Conservation (phyloP, 352 stramenopile species). For the Phytophthora niederhauseri region DNA sequence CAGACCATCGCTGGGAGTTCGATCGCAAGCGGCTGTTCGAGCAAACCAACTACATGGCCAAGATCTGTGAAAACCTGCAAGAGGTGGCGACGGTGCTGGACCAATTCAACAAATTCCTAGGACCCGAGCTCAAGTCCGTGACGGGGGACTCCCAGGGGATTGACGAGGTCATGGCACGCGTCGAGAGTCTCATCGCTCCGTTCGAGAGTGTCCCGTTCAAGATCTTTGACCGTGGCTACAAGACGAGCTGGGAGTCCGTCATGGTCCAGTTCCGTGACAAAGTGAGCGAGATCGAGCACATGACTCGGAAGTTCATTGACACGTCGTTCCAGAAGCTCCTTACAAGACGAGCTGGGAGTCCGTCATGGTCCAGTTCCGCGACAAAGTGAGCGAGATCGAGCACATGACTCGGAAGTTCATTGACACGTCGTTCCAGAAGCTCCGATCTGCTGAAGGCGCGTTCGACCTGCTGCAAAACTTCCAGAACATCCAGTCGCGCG, state of each 20-base stretch:
- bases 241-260: constrained; percentile 94
- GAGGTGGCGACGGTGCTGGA: constrained; percentile 94
- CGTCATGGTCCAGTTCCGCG: constrained; percentile 95
- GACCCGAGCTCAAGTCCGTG: constrained; percentile 95
- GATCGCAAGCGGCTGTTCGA: constrained; percentile 95
- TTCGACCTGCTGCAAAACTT: constrained; percentile 98
- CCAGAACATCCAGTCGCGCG: constrained; percentile 95
- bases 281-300: constrained; percentile 95
- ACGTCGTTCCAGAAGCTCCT: constrained; percentile 96
- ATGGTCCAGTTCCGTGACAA: constrained; percentile 95
- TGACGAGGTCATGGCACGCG: constrained; percentile 92
- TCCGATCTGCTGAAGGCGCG: constrained; percentile 93
- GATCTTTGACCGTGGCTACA: constrained; percentile 95
- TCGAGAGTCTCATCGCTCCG: constrained; percentile 84
- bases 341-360: constrained; percentile 96
- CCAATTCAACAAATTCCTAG: constrained; percentile 97
- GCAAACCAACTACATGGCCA: constrained; percentile 97
- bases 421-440: constrained; percentile 96
- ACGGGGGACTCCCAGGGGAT: constrained; percentile 95
- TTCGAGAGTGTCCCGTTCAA: constrained; percentile 93
- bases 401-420: constrained; percentile 96
- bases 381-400: constrained; percentile 95
- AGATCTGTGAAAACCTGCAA: constrained; percentile 94
- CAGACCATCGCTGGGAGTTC: constrained; percentile 97
- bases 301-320: constrained; percentile 96